Evolutionary conservation across 2,329 filamentous ascomycete species (phyloP), one percentile per base, ranked within the genome.

Genomic region (Periconia sp.): DNA sequence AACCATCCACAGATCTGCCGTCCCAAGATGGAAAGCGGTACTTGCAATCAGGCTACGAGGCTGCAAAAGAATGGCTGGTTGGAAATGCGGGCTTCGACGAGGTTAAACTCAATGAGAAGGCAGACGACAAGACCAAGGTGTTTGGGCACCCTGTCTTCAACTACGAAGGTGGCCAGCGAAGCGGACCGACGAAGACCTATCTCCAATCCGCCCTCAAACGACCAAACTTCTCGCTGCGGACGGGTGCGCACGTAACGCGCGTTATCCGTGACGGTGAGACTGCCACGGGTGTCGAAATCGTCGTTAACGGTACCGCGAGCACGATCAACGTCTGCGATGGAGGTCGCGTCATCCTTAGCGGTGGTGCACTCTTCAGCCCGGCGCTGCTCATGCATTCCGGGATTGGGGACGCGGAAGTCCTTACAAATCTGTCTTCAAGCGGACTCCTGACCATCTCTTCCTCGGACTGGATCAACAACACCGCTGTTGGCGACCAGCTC

Each of bases 61-160:
- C 71, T 7, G 75, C 74, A 0, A 73, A 65, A 46, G 63, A 73
- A 24, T 81, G 78, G 78, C 62, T 82, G 3, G 78, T 82, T 4
- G 68, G 74, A 7, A 68, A 66, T 24, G 74, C 76, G 12, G 74
- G 74, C 7, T 80, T 75, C 46, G 59, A 68, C 4, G 68, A 80
- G 9, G 73, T 80, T 3, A 68, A 71, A 11, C 69, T 81, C 45
- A 79, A 79, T 23, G 70, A 71, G 1, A 54, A 65, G 4, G 70
- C 75, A 1, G 58, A 78, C 46, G 58, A 74, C 15, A 80, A 80
- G 58, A 68, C 68, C 8, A 68, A 65, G 33, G 76, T 77, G 0
- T 81, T 80, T 35, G 77, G 77, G 3, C 67, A 75, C 16, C 73
- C 78, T 0, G 66, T 72, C 1, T 80, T 72, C 54, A 70, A 77